Base-by-base conservation (phyloP, 2,329 filamentous ascomycete genomes). In the Chrysoporthe austroafricana region DNA sequence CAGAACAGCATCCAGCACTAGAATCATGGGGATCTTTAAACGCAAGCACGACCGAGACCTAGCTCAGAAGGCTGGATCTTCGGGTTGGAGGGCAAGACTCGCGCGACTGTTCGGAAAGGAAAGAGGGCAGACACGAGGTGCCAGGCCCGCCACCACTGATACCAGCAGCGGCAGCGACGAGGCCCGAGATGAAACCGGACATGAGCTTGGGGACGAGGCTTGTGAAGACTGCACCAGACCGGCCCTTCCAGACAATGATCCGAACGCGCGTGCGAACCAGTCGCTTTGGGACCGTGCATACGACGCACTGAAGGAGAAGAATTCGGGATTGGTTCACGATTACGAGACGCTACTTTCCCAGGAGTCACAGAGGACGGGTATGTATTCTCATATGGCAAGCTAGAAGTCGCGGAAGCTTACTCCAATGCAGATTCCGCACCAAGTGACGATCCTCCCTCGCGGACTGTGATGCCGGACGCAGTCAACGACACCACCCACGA, bases 221-320 rank as follows among this genome's bases (percentile, higher is more conserved):
- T 21, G 21, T 52, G 9, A 52, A 32, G 48, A 11, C 21, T 32
- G 21, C 48, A 14, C 48, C 14, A 6, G 4, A 5, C 21, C 48
- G 9, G 9, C 48, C 48, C n/a, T 26, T 3, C 14, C 11, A 13
- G 26, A 52, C 11, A 32, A 32, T 21, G n/a, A 32, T 21, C 48
- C 48, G 48, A 32, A 13, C 48, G 26, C 48, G n/a, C 48, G 14
- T 26, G 5, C 4, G 21, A 52, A 32, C 14, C 21, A 52, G 48
- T 52, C 48, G 13, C 48, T 52, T 21, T 52, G 48, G 48, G 48
- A 52, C 48, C 26, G 48, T 32, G 48, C 48, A 32, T 52, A 52
- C 21, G 21, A 14, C 13, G 48, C 11, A 32, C 48, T 52, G 8
- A 3, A 32, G 9, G 14, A 52, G 48, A 21, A 52, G 48, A 9